Evolutionary conservation across 805 yeast genomes (phyloP).

Genomic region (Hanseniaspora jakobsenii): DNA sequence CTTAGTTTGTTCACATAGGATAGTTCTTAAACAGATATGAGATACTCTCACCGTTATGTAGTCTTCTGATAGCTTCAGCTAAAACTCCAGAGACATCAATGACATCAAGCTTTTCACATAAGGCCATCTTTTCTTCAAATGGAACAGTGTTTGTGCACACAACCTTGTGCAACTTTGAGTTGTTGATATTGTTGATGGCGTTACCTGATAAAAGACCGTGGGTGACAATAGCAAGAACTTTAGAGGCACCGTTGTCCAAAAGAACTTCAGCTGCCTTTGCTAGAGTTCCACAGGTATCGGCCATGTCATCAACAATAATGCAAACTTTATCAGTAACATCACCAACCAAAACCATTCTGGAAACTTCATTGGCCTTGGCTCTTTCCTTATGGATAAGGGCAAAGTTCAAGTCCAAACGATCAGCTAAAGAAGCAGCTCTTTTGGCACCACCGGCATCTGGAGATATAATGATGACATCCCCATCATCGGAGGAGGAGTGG

Average conservation of each 20-base stretch:
- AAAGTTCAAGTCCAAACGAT: constrained; percentile 78
- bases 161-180: constrained; percentile 54
- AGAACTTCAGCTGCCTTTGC: constrained; percentile 88
- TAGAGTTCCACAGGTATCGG: constrained; percentile 94
- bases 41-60: constrained; percentile 93
- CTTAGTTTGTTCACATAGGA: constrained; percentile 25
- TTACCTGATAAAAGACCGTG: constrained; percentile 87
- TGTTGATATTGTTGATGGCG: constrained; percentile 62
- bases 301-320: constrained; percentile 90
- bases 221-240: constrained; percentile 86
- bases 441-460: constrained; percentile 99
- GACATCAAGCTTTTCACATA: constrained; percentile 59
- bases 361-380: constrained; percentile 86
- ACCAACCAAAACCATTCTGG: constrained; percentile 91
- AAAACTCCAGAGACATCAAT: constrained; percentile 76
- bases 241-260: constrained; percentile 65
- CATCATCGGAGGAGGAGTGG: too few species aligned
- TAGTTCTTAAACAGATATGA: constrained; percentile 73
- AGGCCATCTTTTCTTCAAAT: constrained; percentile 45
- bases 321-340: constrained; percentile 78
- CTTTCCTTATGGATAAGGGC: constrained; percentile 96
- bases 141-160: constrained; percentile 94
- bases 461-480: constrained; percentile 67
- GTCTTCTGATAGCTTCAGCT: constrained; percentile 87
- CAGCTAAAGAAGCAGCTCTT: constrained; percentile 90